phyloP scores from a whole-genome alignment of 139 green algal species.

The Chara braunii region DNA sequence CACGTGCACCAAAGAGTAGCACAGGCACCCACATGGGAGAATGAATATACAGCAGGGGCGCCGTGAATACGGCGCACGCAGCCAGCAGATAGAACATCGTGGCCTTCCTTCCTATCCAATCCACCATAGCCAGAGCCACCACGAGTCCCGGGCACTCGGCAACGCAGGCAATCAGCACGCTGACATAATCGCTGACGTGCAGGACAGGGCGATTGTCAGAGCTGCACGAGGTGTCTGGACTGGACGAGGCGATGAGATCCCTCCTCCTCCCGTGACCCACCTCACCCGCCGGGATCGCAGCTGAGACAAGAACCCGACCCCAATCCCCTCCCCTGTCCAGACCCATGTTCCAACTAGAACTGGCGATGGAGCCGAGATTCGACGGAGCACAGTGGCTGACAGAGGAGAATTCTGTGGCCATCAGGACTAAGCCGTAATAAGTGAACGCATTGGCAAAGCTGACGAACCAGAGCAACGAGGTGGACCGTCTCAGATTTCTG shows the following conservation, averaged over 20 bases:
- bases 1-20: conserved; percentile 55
- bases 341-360: background rate
- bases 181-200: conserved; percentile 19
- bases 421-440: conserved; percentile 73
- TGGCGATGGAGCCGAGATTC: background rate
- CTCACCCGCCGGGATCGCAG: no score
- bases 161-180: conserved; percentile 47
- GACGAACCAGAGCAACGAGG: conserved; percentile 57
- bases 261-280: no score
- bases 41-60: conserved; percentile 12
- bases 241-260: no score
- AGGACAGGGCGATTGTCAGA: conserved; percentile 5
- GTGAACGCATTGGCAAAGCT: conserved; percentile 60
- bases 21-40: conserved; percentile 9
- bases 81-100: background rate
- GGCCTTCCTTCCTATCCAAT: conserved; percentile 26
- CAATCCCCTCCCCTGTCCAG: background rate
- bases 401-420: conserved; percentile 50
- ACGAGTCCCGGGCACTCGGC: conserved; percentile 53
- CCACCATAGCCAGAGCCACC: conserved; percentile 42
- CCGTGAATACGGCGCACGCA: background rate
- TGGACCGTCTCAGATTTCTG: conserved; percentile 33
- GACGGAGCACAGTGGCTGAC: background rate
- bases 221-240: conserved; percentile 4
- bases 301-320: no score